These are phyloP conservation scores for Corinectria fuckeliana DNA, from an alignment of 2,329 filamentous ascomycete genomes.

Conservation along the genomic window DNA sequence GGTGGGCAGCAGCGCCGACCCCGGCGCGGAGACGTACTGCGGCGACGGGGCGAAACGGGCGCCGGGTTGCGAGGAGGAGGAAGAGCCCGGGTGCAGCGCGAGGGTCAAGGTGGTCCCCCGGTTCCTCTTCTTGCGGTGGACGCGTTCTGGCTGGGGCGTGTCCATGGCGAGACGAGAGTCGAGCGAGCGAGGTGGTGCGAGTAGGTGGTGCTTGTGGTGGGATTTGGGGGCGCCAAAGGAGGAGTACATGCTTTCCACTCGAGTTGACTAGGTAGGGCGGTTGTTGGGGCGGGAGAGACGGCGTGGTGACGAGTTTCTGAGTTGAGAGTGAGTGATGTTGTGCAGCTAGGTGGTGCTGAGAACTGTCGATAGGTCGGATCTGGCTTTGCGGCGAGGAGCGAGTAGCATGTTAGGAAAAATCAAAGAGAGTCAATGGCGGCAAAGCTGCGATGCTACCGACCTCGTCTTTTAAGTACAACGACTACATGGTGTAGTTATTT, in stretches of 20 bases:
- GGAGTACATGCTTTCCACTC: background rate
- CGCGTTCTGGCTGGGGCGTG: background rate
- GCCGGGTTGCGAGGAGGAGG: no score
- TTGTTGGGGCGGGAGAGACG: no score
- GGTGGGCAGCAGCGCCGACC: background rate
- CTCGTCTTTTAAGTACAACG: background rate
- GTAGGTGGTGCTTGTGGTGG: background rate
- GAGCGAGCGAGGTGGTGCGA: background rate
- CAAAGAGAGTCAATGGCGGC: background rate
- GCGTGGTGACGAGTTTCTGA: background rate
- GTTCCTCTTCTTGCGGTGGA: background rate
- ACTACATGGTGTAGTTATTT: background rate
- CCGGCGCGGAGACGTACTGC: background rate
- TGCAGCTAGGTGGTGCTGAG: no score
- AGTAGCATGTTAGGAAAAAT: background rate
- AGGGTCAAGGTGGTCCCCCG: background rate
- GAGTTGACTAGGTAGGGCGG: background rate
- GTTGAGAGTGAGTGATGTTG: background rate
- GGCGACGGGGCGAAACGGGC: background rate
- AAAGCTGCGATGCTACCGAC: background rate
- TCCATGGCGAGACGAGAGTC: background rate
- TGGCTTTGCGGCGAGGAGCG: background rate
- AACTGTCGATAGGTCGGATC: background rate
- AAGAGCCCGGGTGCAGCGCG: background rate
- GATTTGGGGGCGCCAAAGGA: background rate